Evolutionary conservation across 306 rosid genomes (phyloP), one percentile per base, ranked within the genome.

Genomic region (Psophocarpus tetragonolobus): DNA sequence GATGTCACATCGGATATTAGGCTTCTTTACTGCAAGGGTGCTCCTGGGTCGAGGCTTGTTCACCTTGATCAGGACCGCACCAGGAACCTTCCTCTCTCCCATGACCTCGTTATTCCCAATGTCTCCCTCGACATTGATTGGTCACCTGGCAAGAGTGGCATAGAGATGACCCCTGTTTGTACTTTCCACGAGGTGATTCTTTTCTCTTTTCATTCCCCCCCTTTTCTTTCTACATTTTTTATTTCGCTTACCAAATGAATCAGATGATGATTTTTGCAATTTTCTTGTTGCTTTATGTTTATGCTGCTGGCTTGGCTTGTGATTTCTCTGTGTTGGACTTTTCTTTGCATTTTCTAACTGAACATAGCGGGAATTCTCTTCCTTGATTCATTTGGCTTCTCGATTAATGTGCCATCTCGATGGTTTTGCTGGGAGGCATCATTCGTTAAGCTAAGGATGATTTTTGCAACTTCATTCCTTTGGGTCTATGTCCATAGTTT

Each of bases 1-100:
- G 97, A 92, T 83, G 96, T 92, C 73, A 87, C 97, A 21, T 89
- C 96, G 24, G 97, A 92, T 85, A 88, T 90, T 63, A 79, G 97
- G 56, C 93, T 92, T 81, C 91, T 92, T 1, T 90, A 92, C 76
- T 92, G 97, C 82, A 92, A 92, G 68, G 96, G 97, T 56, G 82
- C 93, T 13, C 86, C 96, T 73, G 97, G 97, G 79, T 92, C 93
- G 29, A 87, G 92, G 87, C 91, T 90, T 12, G 85, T 90, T 66
- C 83, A 71, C 29, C 85, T 92, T 51, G 87, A 90, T 44, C 90
- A 90, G 67, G 81, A 57, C 29, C 82, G 26, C 3, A 76, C 27
- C 50, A 78, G 58, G 80, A 92, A 90, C 86, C 97, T 92, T 63
- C 63, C 44, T 47, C 45, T 84, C 48, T 47, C 39, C 30, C 39